Evolutionary conservation across 306 rosid species (phyloP), one percentile per base, ranked within the genome.

Genomic region (Castanopsis chinensis): DNA sequence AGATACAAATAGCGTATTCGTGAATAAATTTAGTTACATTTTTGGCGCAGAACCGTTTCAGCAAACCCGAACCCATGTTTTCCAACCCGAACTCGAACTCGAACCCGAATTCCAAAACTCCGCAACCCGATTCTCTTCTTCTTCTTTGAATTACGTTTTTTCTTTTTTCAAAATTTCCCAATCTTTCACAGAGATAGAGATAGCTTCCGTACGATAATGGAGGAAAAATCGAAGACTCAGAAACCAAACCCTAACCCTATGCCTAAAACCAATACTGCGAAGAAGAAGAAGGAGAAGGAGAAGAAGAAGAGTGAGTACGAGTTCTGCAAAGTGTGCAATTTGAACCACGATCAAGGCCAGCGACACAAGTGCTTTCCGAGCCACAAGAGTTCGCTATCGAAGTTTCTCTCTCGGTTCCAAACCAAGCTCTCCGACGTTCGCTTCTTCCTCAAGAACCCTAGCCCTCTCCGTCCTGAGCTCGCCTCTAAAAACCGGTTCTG

Each of bases 351-450:
- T 69, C 97, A 91, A 80, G 95, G 97, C 37, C 85, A 81, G 75
- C 91, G 91, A 74, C 99, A 94, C 83, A 94, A 89, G 89, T 91
- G 92, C 90, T 90, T 91, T 32, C 99, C 97, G 10, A 81, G 78
- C 85, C 99, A 94, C 88, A 89, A 85, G 79, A 90, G 82, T 58
- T 84, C 95, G 74, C 97, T 94, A 59, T 83, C 96, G 9, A 13
- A 80, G 76, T 91, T 94, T 86, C 87, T 94, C 30, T 87, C 94
- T 52, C 93, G 97, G 21, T 90, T 94, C 84, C 89, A 83, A 19
- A 13, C 83, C 72, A 95, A 92, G 80, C 83, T 90, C 49, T 74
- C 95, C 55, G 90, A 94, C 35, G 83, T 92, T 60, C 85, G 88
- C 70, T 80, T 82, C 83, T 91, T 89, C 79, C 97, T 91, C 69